Evolutionary conservation across 805 yeast species (phyloP), one percentile per base, ranked within the genome.

Genomic region (Priceomyces melissophilus): DNA sequence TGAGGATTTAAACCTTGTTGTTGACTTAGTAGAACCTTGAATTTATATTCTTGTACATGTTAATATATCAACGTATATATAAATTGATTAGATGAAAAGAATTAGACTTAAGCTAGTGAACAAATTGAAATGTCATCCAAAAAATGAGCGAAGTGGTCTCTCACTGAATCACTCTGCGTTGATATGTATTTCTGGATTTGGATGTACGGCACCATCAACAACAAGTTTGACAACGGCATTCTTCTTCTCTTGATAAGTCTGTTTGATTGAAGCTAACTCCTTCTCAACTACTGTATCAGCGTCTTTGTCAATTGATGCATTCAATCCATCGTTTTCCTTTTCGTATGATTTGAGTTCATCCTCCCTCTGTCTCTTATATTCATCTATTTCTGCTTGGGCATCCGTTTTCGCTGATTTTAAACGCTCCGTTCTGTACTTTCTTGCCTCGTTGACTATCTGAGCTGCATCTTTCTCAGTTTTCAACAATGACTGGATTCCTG

Each of bases 391-490:
- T 42, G 74, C 69, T 49, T 88, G 84, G 29, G 99, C 99, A 63
- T 93, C 98, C 16, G 83, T 70, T 72, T 89, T 91, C 39, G 98
- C 96, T 35, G 93, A 90, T 78, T 91, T 93, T 62, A 93, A 76
- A 50, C 89, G 85, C 52, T 79, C 83, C 32, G 93, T 77, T 67
- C 96, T 87, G 71, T 84, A 88, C 54, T 82, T 77, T 75, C 98
- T 87, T 16, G 99, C 97, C 61, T 85, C 84, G 56, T 90, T 77
- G 46, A 93, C 98, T 49, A 90, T 86, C 54, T 83, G 90, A 54
- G 95, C 97, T n/a, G 99, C 98, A 57, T 87, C 91, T 69, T 86
- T 88, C 72, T 93, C 99, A 47, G 98, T 95, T 75, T 85, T 82
- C 46, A 82, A 71, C 44, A 82, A 76, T 49, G 85, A 79, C 71